Conservation (phyloP, 2,329 filamentous ascomycete genomes). For the Curvularia spicifera region DNA sequence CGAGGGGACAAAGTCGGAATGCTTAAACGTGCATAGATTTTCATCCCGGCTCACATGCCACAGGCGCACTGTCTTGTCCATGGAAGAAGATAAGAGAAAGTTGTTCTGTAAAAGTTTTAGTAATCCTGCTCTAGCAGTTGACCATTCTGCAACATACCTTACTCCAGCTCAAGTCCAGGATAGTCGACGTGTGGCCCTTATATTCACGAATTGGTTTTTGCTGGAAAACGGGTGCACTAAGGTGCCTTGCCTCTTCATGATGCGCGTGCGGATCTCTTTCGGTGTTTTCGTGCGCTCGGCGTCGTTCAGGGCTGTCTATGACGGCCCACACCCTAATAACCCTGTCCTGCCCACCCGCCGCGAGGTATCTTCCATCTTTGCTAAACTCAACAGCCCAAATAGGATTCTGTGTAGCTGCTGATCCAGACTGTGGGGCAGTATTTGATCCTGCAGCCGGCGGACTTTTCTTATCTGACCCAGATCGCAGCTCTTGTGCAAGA, state of each 20-base stretch:
- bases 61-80: slow-evolving; percentile 95
- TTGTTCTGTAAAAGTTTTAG: slow-evolving; percentile 68
- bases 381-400: slow-evolving; percentile 96
- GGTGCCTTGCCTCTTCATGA: slow-evolving; percentile 63
- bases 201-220: slow-evolving; percentile 81
- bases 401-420: slow-evolving; percentile 61
- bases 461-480: slow-evolving; percentile 50
- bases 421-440: slow-evolving; percentile 42
- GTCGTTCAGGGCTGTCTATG: slow-evolving; percentile 80
- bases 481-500: slow-evolving; percentile 87
- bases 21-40: slow-evolving; percentile 91
- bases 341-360: slow-evolving; percentile 88
- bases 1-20: slow-evolving; percentile 92
- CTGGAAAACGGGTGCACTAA: slow-evolving; percentile 91
- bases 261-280: slow-evolving; percentile 58
- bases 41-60: slow-evolving; percentile 90
- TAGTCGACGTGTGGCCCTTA: slow-evolving; percentile 79
- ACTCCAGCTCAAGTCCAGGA: slow-evolving; percentile 95
- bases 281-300: slow-evolving; percentile 74
- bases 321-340: slow-evolving; percentile 89
- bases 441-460: slow-evolving; percentile 32
- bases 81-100: slow-evolving; percentile 91
- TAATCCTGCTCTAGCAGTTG: not conserved
- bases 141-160: slow-evolving; percentile 61
- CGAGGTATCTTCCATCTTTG: slow-evolving; percentile 86